These are phyloP conservation scores for Escallonia herrerae DNA, from an alignment of 129 eudicot genomes.

Conservation along the genomic window DNA sequence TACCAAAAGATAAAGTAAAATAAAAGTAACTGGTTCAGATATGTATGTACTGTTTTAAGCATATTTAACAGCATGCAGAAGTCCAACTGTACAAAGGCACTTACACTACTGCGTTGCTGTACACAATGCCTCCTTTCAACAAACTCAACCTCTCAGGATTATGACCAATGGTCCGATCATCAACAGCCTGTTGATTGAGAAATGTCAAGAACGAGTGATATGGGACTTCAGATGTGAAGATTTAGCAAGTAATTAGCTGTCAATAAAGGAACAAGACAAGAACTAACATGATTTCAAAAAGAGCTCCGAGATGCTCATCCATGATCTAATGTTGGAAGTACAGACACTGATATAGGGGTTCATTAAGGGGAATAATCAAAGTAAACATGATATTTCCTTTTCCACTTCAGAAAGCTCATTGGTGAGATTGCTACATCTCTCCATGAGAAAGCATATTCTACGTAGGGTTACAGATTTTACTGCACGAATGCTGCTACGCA, in stretches of 20 bases:
- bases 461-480: not conserved
- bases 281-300: no score
- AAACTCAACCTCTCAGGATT: conserved; percentile 28
- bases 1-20: no score
- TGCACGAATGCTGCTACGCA: not conserved
- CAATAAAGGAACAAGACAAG: no score
- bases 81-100: conserved; percentile 10
- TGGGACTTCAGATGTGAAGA: no score
- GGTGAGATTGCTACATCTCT: not conserved
- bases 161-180: conserved; percentile 87
- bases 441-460: not conserved
- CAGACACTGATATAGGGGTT: no score
- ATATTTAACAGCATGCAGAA: conserved; percentile 7
- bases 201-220: not conserved
- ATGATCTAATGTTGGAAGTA: no score
- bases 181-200: conserved; percentile 55
- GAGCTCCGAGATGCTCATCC: no score
- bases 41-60: not conserved
- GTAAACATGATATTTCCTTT: no score
- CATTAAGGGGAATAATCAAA: no score
- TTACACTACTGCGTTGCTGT: conserved; percentile 89
- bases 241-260: no score
- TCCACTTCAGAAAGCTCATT: not conserved
- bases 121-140: conserved; percentile 77
- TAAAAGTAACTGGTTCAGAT: no score